Conservation (phyloP, 345 rosid species). For the Sisymbrium altissimum region DNA sequence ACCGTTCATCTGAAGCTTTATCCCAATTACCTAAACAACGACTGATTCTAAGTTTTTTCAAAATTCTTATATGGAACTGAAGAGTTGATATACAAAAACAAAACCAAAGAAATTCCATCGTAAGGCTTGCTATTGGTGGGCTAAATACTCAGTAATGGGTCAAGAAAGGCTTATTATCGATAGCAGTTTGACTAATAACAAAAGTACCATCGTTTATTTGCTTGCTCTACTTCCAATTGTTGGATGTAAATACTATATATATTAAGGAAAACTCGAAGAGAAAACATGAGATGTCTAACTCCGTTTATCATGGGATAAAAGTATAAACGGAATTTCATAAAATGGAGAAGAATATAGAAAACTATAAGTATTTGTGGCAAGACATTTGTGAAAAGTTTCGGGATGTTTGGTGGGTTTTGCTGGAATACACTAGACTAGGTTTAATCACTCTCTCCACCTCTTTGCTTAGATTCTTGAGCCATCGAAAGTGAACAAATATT, state of each 20-base stretch:
- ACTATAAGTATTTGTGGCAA: neutral
- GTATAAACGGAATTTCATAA: neutral
- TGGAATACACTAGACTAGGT: constrained; percentile 19
- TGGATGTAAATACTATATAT: neutral
- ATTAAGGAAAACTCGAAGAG: neutral
- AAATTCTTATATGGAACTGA: too few relatives aligned
- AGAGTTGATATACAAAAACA: too few relatives aligned
- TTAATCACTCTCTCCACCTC: constrained; percentile 10
- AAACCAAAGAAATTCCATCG: neutral
- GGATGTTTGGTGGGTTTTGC: constrained; percentile 17
- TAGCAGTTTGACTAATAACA: neutral
- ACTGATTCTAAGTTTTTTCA: too few relatives aligned
- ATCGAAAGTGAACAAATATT: neutral
- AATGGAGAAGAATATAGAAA: neutral
- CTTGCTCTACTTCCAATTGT: neutral
- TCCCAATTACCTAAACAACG: too few relatives aligned
- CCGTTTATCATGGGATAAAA: neutral
- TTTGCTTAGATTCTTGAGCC: constrained; percentile 29
- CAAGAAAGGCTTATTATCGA: neutral
- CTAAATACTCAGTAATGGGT: neutral
- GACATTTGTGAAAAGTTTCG: neutral
- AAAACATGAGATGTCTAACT: neutral
- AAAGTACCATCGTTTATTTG: neutral
- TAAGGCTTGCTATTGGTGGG: neutral
- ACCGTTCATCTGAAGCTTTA: too few relatives aligned